These are phyloP conservation scores for Diaporthe humulicola DNA, from an alignment of 2,329 filamentous ascomycete species.

Conservation along the genomic window DNA sequence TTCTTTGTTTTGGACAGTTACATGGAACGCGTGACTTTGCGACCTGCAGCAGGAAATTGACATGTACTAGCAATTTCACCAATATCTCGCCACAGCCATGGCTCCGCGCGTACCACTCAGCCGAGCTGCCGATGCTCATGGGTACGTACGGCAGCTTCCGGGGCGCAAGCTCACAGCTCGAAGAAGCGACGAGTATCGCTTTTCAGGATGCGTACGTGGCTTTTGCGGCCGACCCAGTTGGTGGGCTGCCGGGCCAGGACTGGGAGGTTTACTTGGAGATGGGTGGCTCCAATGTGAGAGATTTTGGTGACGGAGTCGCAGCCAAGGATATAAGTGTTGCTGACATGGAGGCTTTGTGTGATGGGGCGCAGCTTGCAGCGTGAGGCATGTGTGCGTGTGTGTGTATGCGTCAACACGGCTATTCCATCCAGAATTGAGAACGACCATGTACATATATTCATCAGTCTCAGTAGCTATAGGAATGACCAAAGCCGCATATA, in stretches of 20 bases:
- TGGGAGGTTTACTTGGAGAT: slow-evolving; percentile 37
- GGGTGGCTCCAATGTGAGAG: slow-evolving; percentile 1
- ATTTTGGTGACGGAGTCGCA: neutral
- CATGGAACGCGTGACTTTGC: too few species aligned
- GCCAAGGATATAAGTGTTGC: slow-evolving; percentile 8
- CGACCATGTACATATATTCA: too few species aligned
- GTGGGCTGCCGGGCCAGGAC: slow-evolving; percentile 54
- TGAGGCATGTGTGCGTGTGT: neutral
- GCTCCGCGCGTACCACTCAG: slow-evolving; percentile 38
- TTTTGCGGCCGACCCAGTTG: slow-evolving; percentile 52
- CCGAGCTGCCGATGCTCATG: slow-evolving; percentile 35
- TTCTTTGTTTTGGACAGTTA: neutral
- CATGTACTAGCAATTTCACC: slow-evolving; percentile 27
- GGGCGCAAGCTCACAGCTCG: slow-evolving; percentile 27
- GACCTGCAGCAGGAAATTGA: neutral
- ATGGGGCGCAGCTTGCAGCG: neutral
- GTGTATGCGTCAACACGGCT: too few species aligned
- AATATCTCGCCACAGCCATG: slow-evolving; percentile 34
- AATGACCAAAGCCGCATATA: too few species aligned
- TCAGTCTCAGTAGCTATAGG: too few species aligned
- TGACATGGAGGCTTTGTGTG: slow-evolving; percentile 11
- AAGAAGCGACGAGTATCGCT: slow-evolving; percentile 25
- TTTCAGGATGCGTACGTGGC: slow-evolving; percentile 43
- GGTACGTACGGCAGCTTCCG: slow-evolving; percentile 28
- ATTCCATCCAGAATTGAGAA: too few species aligned